Percentiles rank a stretch among this genome's conserved stretches.
Evolutionary conservation across 371 early-diverging fungal genomes (phyloP).

Genomic region (Fennellomyces sp.): DNA sequence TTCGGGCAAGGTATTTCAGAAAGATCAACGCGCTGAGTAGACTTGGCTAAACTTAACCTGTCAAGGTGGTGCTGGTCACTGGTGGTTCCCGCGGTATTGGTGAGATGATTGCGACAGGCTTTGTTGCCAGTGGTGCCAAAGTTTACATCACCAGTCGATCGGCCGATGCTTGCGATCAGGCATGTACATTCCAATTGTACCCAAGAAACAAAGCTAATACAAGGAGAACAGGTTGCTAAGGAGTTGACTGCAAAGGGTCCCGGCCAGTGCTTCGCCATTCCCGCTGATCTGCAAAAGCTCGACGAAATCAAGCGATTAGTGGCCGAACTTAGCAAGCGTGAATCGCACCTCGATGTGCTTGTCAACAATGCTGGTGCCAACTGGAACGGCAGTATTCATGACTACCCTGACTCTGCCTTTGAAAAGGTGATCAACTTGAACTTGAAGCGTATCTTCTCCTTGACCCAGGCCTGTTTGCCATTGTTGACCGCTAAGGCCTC

Average conservation of each 20-base stretch:
- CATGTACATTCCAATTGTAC: neutral
- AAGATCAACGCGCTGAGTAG: too few species aligned
- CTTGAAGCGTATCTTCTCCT: constrained; percentile 78
- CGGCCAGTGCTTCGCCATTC: constrained; percentile 73
- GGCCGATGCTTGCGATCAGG: constrained; percentile 59
- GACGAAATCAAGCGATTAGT: constrained; percentile 64
- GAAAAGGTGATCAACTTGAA: constrained; percentile 85
- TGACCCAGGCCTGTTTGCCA: constrained; percentile 81
- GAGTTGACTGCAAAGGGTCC: constrained; percentile 63
- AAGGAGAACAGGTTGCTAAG: constrained; percentile 36
- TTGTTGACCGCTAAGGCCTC: constrained; percentile 67
- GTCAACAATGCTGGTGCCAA: constrained; percentile 86
- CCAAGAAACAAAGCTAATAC: neutral
- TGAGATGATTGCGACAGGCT: constrained; percentile 66
- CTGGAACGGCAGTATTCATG: constrained; percentile 59
- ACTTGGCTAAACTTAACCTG: constrained; percentile 62
- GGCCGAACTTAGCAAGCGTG: constrained; percentile 57
- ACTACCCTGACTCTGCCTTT: constrained; percentile 68
- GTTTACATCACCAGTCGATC: constrained; percentile 78
- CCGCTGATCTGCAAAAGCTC: constrained; percentile 74
- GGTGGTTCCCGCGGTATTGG: constrained; percentile 80
- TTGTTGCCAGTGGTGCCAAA: constrained; percentile 71
- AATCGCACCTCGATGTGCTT: constrained; percentile 76
- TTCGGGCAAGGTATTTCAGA: constrained; percentile 55
- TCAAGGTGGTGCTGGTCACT: constrained; percentile 85